Evolutionary conservation across 2,329 filamentous ascomycete species (phyloP), one percentile per base, ranked within the genome.

Genomic region (Sporothrix mexicana): DNA sequence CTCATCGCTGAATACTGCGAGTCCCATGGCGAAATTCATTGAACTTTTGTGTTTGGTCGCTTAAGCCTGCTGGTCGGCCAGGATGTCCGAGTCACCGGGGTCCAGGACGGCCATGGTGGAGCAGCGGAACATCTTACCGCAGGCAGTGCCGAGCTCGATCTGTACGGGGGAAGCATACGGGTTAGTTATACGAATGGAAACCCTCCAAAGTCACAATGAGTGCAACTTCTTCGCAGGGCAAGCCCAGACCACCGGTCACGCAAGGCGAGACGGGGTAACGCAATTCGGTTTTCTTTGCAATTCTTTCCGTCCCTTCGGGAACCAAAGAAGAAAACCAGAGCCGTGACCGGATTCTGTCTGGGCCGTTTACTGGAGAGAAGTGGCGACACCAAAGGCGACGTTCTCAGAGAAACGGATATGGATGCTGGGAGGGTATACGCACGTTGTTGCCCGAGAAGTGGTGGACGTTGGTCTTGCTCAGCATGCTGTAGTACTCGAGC

Each of bases 391-490:
- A 69, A 61, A 57, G 23, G 25, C 17, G 66, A 53, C 47, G 23
- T 53, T 70, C 59, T 23, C 25, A 53, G 41, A n/a, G 30, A 15
- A 57, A 17, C 5, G 15, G 10, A 45, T 36, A 36, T 17, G 17
- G 59, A 17, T 41, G 25, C 4, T 36, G 59, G 23, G 67, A 62
- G 49, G 23, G 49, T 59, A 59, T 73, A 94, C 95, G 92, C 92
- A 98, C 95, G 91, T 98, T 98, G 92, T 97, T 97, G 81, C 96
- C 96, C 79, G 89, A 89, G 88, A 98, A 98, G 90, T 99, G 96
- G 90, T 98, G 95, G 81, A 98, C 95, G 77, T 92, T 91, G 80
- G 92, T 93, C 91, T 98, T 97, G 84, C 91, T 91, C 81, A 97
- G 85, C 93, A 96, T 96, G 83, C 90, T 90, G 88, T 95, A 94